These are phyloP conservation scores for Vachellia pachyceras DNA, from an alignment of 306 rosid genomes.

Conservation along the genomic window DNA sequence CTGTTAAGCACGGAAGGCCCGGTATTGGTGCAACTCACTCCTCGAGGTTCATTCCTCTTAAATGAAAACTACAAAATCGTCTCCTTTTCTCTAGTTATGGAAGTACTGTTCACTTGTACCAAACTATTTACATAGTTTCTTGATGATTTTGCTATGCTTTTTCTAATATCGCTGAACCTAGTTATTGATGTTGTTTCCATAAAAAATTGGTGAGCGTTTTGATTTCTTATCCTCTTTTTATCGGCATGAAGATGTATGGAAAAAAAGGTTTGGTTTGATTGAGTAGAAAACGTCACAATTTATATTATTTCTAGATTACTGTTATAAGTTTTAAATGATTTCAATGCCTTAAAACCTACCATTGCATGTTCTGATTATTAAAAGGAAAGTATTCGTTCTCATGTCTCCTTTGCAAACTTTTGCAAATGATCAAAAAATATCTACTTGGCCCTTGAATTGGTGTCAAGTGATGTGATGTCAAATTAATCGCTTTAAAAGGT, in stretches of 20 bases:
- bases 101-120: neutral
- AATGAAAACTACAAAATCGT: slow-evolving; percentile 17
- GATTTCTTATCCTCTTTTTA: neutral
- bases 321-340: neutral
- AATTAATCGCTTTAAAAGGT: too few species aligned
- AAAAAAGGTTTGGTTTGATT: neutral
- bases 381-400: too few species aligned
- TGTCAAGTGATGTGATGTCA: too few species aligned
- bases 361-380: neutral
- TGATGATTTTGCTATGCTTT: neutral
- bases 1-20: slow-evolving; percentile 50
- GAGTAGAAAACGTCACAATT: neutral
- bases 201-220: neutral
- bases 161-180: neutral
- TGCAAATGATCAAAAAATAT: too few species aligned
- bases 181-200: neutral
- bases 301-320: neutral
- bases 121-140: neutral
- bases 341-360: neutral
- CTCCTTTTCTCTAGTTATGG: neutral
- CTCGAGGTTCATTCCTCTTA: slow-evolving; percentile 50
- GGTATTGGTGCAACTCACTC: slow-evolving; percentile 56
- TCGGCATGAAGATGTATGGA: neutral
- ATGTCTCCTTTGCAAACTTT: too few species aligned
- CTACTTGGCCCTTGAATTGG: too few species aligned